Percentiles rank a stretch among this genome's conserved stretches.
phyloP scores from a whole-genome alignment of 1,139 yeast species.

The Pichia sp. region DNA sequence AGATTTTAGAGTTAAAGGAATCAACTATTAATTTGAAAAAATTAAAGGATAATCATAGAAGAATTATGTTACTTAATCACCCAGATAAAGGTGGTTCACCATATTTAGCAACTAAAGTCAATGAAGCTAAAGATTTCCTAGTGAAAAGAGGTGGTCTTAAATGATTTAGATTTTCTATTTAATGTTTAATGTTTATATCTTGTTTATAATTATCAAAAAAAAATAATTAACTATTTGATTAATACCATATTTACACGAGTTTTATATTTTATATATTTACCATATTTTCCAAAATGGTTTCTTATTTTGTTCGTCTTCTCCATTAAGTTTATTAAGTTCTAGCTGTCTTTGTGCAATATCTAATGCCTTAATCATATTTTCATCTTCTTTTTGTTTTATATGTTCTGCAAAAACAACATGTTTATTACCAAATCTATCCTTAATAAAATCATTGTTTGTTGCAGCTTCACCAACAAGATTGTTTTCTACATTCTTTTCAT shows the following conservation, averaged over 20 bases:
- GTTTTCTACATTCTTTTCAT: conserved; percentile 40
- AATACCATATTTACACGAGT: neutral
- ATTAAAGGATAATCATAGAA: conserved; percentile 87
- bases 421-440: conserved; percentile 55
- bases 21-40: conserved; percentile 66
- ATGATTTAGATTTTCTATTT: conserved; percentile 8
- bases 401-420: conserved; percentile 75
- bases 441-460: conserved; percentile 43
- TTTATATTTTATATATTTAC: conserved; percentile 9
- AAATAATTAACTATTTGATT: neutral
- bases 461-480: conserved; percentile 24
- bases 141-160: conserved; percentile 61
- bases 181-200: neutral
- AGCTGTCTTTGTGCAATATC: conserved; percentile 26
- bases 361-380: conserved; percentile 45
- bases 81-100: conserved; percentile 99
- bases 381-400: conserved; percentile 64
- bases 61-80: conserved; percentile 88
- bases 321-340: conserved; percentile 17
- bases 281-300: conserved; percentile 27
- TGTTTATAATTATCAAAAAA: conserved; percentile 2
- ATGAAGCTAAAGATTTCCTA: conserved; percentile 92
- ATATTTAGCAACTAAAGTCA: conserved; percentile 88
- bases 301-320: neutral
- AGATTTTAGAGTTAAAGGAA: conserved; percentile 78